Evolutionary conservation across 78 protist species (phyloP).

Genomic region (Dictyostelium capitatum): DNA sequence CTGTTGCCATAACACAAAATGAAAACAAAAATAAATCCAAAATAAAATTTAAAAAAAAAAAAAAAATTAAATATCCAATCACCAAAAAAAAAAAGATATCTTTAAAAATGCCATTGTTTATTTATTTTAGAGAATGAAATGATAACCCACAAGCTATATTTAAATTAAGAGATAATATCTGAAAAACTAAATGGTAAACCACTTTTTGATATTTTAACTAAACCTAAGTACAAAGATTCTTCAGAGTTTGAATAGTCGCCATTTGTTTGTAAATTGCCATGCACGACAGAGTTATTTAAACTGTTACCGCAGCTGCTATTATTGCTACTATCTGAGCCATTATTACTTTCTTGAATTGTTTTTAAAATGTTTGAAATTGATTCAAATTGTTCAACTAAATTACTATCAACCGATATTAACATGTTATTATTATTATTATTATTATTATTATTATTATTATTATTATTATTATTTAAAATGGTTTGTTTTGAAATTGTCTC

Average conservation of each 20-base stretch:
- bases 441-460: background rate
- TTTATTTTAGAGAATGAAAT: too few relatives aligned
- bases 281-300: too few relatives aligned
- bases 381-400: background rate
- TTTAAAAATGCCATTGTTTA: too few relatives aligned
- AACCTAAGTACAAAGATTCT: background rate
- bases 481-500: background rate
- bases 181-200: background rate
- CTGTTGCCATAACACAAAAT: background rate
- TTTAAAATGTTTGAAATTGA: background rate
- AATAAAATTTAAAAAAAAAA: background rate
- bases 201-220: background rate
- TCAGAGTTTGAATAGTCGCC: background rate
- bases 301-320: background rate
- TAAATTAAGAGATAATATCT: background rate
- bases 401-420: background rate
- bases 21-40: background rate
- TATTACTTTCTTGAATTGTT: background rate
- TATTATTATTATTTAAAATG: background rate
- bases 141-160: too few relatives aligned
- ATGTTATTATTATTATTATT: background rate
- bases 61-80: too few relatives aligned
- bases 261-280: background rate
- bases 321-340: background rate
- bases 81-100: background rate